Evolutionary conservation across 2,329 filamentous ascomycete genomes (phyloP), one percentile per base, ranked within the genome.

Genomic region (Emergomyces pasteurianus): DNA sequence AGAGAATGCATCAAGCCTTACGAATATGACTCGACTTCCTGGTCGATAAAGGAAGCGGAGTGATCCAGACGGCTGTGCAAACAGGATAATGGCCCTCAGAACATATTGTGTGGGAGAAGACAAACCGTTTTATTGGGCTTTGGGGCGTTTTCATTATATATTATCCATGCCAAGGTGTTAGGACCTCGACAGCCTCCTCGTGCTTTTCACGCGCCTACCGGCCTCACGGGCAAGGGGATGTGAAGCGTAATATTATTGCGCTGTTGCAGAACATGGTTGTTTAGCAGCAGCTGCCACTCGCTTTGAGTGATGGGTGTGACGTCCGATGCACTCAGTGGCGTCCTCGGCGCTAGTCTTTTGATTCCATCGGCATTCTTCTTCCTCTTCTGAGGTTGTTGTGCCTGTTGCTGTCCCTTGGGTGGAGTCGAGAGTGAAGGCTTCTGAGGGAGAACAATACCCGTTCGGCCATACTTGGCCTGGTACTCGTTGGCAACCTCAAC

Each of bases 231-330:
- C 61, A 60, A 60, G 59, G 61, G 62, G 62, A 64, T 64, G 61
- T 58, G 53, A 31, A 63, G 64, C 64, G 64, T 57, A 60, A 58
- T 28, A 31, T 59, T 59, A 61, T 58, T 60, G 31, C 42, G 23
- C 47, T 38, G 8, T 14, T 23, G 49, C 31, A 31, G 34, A 4
- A 36, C 21, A 21, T 42, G 28, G 34, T n/a, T 49, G 16, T 23
- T 59, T n/a, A 28, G 46, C 23, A 77, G 66, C 34, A 76, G 67
- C 58, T 76, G 75, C 75, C 75, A 77, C 62, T 77, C 75, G 43
- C 72, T 74, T 16, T 71, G 66, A 1, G 75, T 77, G 59, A 76
- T 75, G 1, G 75, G 75, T 1, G 74, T 76, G 18, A 76, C 74
- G 64, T 77, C 75, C 1, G 75, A 76, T 0, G 74, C 74, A 4